Evolutionary conservation across 2,329 filamentous ascomycete genomes (phyloP), one percentile per base, ranked within the genome.

Genomic region (Annulohypoxylon truncatum): DNA sequence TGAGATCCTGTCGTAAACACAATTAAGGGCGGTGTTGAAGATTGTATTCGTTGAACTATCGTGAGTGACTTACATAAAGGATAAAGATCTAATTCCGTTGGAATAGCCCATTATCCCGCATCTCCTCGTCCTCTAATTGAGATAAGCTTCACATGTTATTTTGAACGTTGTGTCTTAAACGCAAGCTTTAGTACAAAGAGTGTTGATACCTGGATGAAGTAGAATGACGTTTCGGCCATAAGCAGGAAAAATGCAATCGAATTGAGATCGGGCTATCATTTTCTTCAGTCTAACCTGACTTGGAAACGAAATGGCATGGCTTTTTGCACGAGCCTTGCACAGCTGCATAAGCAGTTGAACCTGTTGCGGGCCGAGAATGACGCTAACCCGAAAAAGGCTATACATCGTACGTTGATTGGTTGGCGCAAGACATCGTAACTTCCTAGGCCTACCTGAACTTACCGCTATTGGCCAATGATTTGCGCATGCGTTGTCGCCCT

Each of bases 321-420:
- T 24, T 48, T 15, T 28, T 48, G 33, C 15, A 44, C 40, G 44
- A 38, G 54, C 24, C 57, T 51, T 56, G 53, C 40, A 53, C 55
- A 40, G 15, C 35, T 40, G 35, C 35, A 40, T 10, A 42, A 22
- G 38, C 35, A 10, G 53, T 46, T 15, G 35, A 59, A 53, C 57
- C 50, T 57, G 53, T 46, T 61, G 60, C 64, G 57, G 67, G 64
- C 61, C 54, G 51, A 13, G 40, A 20, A 52, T 18, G 20, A 13
- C n/a, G 13, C 67, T 68, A 70, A 60, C 58, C 65, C 5, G 8
- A 48, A 58, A 55, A 28, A 6, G 65, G 53, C 8, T 10, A 15
- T 61, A 31, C 31, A 64, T 68, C 64, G 22, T 61, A 65, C 48
- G 55, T 66, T 70, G 58, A 68, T 68, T 66, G 64, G 65, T 38